Evolutionary conservation across 441 rosid species (phyloP).

Genomic region (Populus hybrid): DNA sequence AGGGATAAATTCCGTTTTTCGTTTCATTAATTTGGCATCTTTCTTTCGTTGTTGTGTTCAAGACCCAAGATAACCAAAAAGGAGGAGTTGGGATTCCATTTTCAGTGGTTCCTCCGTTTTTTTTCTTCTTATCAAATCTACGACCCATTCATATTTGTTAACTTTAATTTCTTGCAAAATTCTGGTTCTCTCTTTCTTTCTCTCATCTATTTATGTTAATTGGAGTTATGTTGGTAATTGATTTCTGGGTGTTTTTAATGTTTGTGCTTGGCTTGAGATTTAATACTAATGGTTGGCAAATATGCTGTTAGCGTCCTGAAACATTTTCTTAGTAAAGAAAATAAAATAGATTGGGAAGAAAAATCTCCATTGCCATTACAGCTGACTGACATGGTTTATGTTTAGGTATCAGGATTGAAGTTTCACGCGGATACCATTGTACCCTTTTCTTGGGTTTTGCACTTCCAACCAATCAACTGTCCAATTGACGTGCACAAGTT

Average conservation of each 20-base stretch:
- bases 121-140: too few relatives aligned
- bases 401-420: not conserved
- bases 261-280: too few relatives aligned
- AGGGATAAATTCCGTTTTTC: not conserved
- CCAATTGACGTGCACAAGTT: not conserved
- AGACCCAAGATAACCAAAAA: not conserved
- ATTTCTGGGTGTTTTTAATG: not conserved
- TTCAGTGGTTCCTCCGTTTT: too few relatives aligned
- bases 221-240: not conserved
- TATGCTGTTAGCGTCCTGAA: not conserved
- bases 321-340: not conserved
- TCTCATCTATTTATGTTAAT: not conserved
- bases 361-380: not conserved
- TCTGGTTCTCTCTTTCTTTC: not conserved
- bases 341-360: not conserved
- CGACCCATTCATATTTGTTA: not conserved
- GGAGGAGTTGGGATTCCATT: not conserved
- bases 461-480: not conserved
- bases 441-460: not conserved
- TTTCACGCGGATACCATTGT: not conserved
- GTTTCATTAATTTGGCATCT: not conserved
- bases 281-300: not conserved
- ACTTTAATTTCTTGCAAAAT: not conserved
- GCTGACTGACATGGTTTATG: not conserved
- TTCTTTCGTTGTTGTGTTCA: not conserved